A percentile compares a stretch with the other conserved stretches of the same genome.
Conservation (phyloP, 179 eudicot species). For the Silene coronaria region DNA sequence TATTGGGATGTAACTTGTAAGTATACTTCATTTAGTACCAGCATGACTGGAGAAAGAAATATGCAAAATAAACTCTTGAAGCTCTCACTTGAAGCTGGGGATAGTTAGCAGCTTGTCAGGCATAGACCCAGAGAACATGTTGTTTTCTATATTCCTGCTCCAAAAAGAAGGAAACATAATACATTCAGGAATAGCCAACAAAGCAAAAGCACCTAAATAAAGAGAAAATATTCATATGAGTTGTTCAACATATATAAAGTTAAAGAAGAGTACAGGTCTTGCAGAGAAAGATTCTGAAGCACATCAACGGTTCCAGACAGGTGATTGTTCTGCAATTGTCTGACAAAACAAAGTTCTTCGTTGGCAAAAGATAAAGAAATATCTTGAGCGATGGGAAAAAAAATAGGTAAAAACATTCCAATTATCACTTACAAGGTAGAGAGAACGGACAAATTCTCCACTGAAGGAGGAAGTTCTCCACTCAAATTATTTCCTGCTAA, state of each 20-base stretch:
- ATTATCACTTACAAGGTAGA: slow-evolving; percentile 58
- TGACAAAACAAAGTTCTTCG: slow-evolving; percentile 31
- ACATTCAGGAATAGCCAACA: neutral
- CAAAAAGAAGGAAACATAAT: neutral
- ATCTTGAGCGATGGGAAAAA: neutral
- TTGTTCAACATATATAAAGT: neutral
- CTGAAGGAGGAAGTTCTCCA: slow-evolving; percentile 73
- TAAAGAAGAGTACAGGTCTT: slow-evolving; percentile 32
- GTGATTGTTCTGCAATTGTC: slow-evolving; percentile 89
- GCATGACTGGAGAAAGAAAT: neutral
- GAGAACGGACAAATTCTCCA: slow-evolving; percentile 48
- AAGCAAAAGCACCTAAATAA: neutral
- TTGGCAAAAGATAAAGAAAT: slow-evolving; percentile 5
- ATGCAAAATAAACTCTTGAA: slow-evolving; percentile 4
- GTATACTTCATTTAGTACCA: neutral
- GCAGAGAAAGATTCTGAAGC: slow-evolving; percentile 73
- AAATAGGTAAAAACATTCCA: neutral
- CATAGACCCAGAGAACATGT: slow-evolving; percentile 72
- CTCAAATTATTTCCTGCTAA: slow-evolving; percentile 62
- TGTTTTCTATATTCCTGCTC: slow-evolving; percentile 70
- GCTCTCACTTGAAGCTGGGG: slow-evolving; percentile 71
- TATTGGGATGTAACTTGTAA: neutral
- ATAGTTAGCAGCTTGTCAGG: slow-evolving; percentile 63
- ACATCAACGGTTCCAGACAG: slow-evolving; percentile 88
- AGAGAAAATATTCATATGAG: neutral